Evolutionary conservation across 495 filamentous ascomycete species (phyloP).

Genomic region (Evernia prunastri): DNA sequence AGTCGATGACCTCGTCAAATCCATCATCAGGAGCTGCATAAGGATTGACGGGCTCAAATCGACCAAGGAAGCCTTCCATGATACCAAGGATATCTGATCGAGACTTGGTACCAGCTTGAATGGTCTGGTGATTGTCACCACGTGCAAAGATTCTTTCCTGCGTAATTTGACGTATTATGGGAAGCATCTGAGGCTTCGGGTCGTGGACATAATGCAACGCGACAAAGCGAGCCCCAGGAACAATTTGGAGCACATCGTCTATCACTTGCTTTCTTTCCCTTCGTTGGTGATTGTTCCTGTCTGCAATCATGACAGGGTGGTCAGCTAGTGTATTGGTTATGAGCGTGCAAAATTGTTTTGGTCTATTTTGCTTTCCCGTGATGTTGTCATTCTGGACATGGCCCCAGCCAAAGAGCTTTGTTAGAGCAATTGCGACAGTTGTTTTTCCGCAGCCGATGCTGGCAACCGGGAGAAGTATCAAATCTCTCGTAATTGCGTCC

Average conservation of each 20-base stretch:
- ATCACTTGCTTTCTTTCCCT: conserved; percentile 85
- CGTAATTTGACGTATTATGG: conserved; percentile 66
- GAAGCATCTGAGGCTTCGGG: conserved; percentile 46
- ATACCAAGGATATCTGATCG: conserved; percentile 69
- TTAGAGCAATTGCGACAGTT: conserved; percentile 76
- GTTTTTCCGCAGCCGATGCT: conserved; percentile 97
- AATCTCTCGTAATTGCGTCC: conserved; percentile 49
- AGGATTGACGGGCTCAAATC: conserved; percentile 72
- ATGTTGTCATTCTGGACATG: conserved; percentile 98
- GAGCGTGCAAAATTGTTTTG: conserved; percentile 62
- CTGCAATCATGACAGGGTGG: conserved; percentile 73
- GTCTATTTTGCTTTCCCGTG: conserved; percentile 61
- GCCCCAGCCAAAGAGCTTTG: conserved; percentile 83
- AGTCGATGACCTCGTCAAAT: conserved; percentile 78
- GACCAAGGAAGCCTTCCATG: conserved; percentile 87
- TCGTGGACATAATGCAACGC: conserved; percentile 90
- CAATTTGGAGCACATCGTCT: conserved; percentile 57
- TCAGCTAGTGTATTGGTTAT: conserved; percentile 53
- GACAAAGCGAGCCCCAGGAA: conserved; percentile 64
- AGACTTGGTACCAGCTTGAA: conserved; percentile 66
- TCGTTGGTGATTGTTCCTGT: conserved; percentile 86
- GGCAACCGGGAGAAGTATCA: conserved; percentile 80
- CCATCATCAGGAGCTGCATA: conserved; percentile 58
- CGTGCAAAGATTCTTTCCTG: conserved; percentile 71
- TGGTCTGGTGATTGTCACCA: conserved; percentile 97